Evolutionary conservation across 2,329 filamentous ascomycete genomes (phyloP).

Genomic region (Ophiostoma fasciatum): DNA sequence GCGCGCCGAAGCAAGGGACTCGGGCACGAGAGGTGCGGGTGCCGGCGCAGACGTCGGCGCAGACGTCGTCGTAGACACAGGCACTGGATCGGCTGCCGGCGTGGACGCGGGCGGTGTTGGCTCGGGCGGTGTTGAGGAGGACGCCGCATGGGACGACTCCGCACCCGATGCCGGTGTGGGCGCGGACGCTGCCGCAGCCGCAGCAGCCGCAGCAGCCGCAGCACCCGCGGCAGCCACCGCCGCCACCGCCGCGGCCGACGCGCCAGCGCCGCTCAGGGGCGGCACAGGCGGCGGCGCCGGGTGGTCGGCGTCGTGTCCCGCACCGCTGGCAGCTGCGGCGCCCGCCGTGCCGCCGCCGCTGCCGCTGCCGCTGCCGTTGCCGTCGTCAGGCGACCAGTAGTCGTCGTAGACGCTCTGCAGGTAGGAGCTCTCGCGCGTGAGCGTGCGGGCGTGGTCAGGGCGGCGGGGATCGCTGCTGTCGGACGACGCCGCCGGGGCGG

Average conservation of each 20-base stretch:
- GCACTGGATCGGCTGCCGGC: too few relatives aligned
- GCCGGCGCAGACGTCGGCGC: not conserved
- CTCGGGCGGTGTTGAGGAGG: too few relatives aligned
- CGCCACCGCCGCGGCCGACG: not conserved
- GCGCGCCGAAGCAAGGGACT: too few relatives aligned
- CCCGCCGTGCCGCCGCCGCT: too few relatives aligned
- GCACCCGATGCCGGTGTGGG: not conserved
- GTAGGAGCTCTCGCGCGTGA: conserved; percentile 42
- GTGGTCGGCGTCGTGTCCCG: not conserved
- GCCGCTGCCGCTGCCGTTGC: too few relatives aligned
- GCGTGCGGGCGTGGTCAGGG: not conserved
- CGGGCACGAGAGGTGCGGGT: not conserved
- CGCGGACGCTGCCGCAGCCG: not conserved
- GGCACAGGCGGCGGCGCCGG: not conserved
- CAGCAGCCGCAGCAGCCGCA: not conserved
- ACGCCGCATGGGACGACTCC: too few relatives aligned
- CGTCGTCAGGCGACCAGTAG: conserved; percentile 44
- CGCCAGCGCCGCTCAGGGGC: not conserved
- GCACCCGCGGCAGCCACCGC: not conserved
- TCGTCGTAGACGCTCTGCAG: conserved; percentile 52
- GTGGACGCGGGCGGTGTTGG: too few relatives aligned
- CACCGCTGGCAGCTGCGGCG: conserved; percentile 9
- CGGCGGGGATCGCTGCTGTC: not conserved
- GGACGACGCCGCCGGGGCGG: not conserved
- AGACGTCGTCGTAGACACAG: too few relatives aligned